Conservation (phyloP, 805 yeast species). For the Wickerhamomyces silvicola region DNA sequence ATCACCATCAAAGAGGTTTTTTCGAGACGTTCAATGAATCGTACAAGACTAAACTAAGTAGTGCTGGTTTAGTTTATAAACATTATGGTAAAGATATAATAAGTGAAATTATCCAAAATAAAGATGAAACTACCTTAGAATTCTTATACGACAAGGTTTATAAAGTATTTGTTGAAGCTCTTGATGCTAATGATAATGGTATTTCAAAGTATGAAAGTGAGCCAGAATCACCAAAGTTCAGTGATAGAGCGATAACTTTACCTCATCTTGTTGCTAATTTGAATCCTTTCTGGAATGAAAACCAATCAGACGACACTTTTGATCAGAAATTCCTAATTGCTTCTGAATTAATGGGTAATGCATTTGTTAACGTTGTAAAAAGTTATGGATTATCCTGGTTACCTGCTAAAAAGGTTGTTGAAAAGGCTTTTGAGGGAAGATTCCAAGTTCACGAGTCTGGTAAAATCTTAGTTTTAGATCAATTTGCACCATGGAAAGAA, state of each 20-base stretch:
- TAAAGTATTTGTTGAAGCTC: slow-evolving; percentile 78
- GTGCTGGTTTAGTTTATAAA: slow-evolving; percentile 91
- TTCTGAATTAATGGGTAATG: slow-evolving; percentile 74
- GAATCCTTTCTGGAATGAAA: slow-evolving; percentile 82
- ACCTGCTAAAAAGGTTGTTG: slow-evolving; percentile 79
- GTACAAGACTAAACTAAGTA: slow-evolving; percentile 73
- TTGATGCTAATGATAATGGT: slow-evolving; percentile 97
- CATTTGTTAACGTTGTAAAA: slow-evolving; percentile 60
- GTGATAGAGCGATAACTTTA: slow-evolving; percentile 65
- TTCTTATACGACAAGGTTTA: slow-evolving; percentile 72
- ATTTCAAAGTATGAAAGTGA: slow-evolving; percentile 59
- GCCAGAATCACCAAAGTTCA: slow-evolving; percentile 51
- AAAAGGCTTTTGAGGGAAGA: slow-evolving; percentile 58
- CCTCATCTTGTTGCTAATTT: slow-evolving; percentile 73
- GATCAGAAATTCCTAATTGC: slow-evolving; percentile 68
- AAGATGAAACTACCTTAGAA: slow-evolving; percentile 41
- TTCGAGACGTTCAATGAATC: slow-evolving; percentile 59
- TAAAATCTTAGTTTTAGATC: slow-evolving; percentile 63
- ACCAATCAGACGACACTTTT: slow-evolving; percentile 55
- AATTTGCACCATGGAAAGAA: slow-evolving; percentile 92
- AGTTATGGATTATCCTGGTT: slow-evolving; percentile 83
- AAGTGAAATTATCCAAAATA: slow-evolving; percentile 38
- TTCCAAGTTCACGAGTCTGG: slow-evolving; percentile 60
- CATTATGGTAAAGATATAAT: slow-evolving; percentile 74
- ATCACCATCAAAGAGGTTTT: slow-evolving; percentile 95